Percentiles rank a stretch among this genome's conserved stretches.
These are phyloP conservation scores for Ganoderma leucocontextum DNA, from an alignment of 1,284 basidiomycete species.

Conservation along the genomic window DNA sequence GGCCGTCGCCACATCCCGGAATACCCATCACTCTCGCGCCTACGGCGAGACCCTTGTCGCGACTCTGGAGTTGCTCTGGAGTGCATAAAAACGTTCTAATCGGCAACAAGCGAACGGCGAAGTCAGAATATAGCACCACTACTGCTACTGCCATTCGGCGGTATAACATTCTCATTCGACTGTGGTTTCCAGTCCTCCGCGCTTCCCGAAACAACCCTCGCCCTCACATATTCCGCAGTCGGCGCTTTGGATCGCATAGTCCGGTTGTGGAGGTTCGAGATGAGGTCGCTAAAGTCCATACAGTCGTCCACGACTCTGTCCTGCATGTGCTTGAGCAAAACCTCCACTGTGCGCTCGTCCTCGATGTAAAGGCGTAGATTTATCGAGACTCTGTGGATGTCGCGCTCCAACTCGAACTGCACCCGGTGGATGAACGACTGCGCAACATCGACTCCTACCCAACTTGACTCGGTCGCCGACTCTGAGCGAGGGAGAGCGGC, in stretches of 20 bases:
- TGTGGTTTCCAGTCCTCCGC: constrained; percentile 31
- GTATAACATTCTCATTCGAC: neutral
- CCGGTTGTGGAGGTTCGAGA: constrained; percentile 50
- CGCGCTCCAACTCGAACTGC: constrained; percentile 60
- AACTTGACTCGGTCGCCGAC: constrained; percentile 38
- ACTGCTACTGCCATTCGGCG: constrained; percentile 9
- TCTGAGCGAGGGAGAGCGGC: constrained; percentile 31
- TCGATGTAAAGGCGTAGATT: constrained; percentile 80
- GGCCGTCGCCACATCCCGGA: constrained; percentile 1
- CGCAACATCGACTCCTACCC: constrained; percentile 58
- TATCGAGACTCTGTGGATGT: constrained; percentile 62
- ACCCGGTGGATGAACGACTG: constrained; percentile 59
- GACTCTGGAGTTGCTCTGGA: neutral
- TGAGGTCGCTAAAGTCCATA: constrained; percentile 66
- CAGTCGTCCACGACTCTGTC: constrained; percentile 82
- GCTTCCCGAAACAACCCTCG: constrained; percentile 43
- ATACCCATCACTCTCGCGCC: constrained; percentile 1
- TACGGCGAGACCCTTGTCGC: neutral
- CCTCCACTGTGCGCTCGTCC: constrained; percentile 78
- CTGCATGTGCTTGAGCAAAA: constrained; percentile 79
- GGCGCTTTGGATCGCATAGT: constrained; percentile 45
- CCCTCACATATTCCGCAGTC: constrained; percentile 47
- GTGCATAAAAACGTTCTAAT: neutral
- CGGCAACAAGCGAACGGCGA: neutral
- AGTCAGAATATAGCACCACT: neutral